Conservation (phyloP, 257 asterid genomes). For the Cordia subcordata region DNA sequence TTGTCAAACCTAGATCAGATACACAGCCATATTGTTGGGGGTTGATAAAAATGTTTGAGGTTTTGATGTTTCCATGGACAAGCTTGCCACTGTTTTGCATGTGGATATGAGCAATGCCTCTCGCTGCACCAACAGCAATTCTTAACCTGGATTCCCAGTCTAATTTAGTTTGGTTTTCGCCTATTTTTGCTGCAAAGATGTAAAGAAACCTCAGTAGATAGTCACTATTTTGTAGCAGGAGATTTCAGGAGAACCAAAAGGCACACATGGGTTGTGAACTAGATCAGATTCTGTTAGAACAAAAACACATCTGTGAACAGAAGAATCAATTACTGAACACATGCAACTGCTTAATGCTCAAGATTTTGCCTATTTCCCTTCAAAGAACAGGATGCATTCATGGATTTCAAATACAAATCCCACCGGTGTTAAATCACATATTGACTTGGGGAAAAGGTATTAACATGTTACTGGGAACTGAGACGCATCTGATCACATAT, state of each 20-base stretch:
- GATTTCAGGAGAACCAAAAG: not conserved
- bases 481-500: too few species aligned
- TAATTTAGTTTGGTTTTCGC: conserved; percentile 33
- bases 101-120: conserved; percentile 57
- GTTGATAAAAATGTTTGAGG: conserved; percentile 59
- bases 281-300: too few species aligned
- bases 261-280: too few species aligned
- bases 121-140: conserved; percentile 28
- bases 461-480: too few species aligned
- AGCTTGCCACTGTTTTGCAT: conserved; percentile 37
- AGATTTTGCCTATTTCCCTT: too few species aligned
- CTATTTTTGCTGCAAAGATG: conserved; percentile 39
- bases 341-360: too few species aligned
- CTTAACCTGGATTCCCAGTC: conserved; percentile 57
- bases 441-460: too few species aligned
- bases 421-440: too few species aligned
- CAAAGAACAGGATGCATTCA: too few species aligned
- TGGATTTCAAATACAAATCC: too few species aligned
- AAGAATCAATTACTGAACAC: not conserved
- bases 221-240: not conserved
- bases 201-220: not conserved
- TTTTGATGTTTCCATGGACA: conserved; percentile 61
- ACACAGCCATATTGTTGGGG: conserved; percentile 40
- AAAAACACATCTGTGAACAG: not conserved
- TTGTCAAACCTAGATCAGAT: conserved; percentile 53